Evolutionary conservation across 176 grass and related monocot species (phyloP), one percentile per base, ranked within the genome.

Genomic region (Phragmites australis): DNA sequence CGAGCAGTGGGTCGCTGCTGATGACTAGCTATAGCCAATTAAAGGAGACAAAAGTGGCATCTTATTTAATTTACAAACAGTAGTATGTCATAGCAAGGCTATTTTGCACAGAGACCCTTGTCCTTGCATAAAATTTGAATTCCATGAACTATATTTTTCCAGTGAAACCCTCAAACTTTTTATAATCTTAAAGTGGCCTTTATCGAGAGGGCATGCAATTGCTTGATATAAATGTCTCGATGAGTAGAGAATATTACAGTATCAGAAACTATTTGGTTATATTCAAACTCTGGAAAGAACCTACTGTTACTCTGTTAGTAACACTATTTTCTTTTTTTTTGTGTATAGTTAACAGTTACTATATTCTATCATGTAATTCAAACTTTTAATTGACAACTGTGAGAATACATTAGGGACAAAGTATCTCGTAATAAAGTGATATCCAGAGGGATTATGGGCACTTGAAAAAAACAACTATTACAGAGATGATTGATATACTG

Each of bases 21-120:
- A 79, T 79, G 34, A 53, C 66, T 72, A 85, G 37, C 25, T 61
- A 65, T 45, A 62, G 57, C 56, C 83, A 79, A 79, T 52, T 23
- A 47, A 72, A 85, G 18, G 34, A 9, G 47, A 52, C 75, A 55
- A 72, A 62, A 85, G 32, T 79, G 45, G 55, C 45, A 65, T 18
- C 23, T 64, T 85, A 42, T 71, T 85, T 79, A 78, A 61, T 62
- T 70, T 11, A 70, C 22, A 52, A 74, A 50, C 19, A 48, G 65
- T 60, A 61, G 18, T 6, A 31, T 71, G 15, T 6, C 4, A 0
- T 53, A 50, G 13, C 13, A 65, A 46, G 13, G 15, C 25, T n/a
- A 80, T 23, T 22, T 18, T 21, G 6, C 9, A 19, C 6, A 50
- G 0, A 51, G 43, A 2, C 4, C 30, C 74, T 70, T 50, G 8